Evolutionary conservation across 306 rosid species (phyloP), one percentile per base, ranked within the genome.

Genomic region (Argentina anserina): DNA sequence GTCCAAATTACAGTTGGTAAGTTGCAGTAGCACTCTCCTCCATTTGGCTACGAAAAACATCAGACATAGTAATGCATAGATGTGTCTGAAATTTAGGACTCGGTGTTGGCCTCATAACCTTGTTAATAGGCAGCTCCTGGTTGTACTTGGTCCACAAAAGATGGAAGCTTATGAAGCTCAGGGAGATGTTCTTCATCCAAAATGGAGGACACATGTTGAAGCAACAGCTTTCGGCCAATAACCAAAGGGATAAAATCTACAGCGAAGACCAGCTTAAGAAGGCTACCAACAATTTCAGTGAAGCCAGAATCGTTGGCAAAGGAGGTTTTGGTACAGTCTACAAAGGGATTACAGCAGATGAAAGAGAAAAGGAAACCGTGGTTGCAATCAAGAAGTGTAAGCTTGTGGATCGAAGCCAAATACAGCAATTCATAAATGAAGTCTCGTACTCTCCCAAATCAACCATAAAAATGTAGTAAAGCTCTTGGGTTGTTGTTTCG

Each of bases 401-500:
- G 36, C 52, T 61, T 9, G 21, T 61, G 20, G 58, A 49, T 28
- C 70, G 45, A 13, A 69, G 28, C 29, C 75, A 69, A 47, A 70
- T 45, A 6, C 74, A 67, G 18, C 79, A 58, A 58, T 76, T 67
- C 67, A 58, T 76, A 33, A 67, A 68, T 15, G 76, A 77, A 28
- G 66, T 77, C 59, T 70, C 9, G 71, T 62, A 3, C 76, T 70
- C 2, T 36, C 50, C 41, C 75, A 49, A 20, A 49, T 77, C 2
- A 62, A 67, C 10, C 79, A 67, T 7, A 42, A 6, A 36, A 56
- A 67, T 42, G 50, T 75, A 21, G 74, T 75, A 29, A 50, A 50
- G 18, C 72, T 65, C 40, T 64, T 74, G n/a, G 72, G 78, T 1
- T 74, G 78, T 43, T 75, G 79, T 67, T 67, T 75, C 25, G 74